Base-by-base conservation (phyloP, 306 rosid species). In the Fragaria iinumae region DNA sequence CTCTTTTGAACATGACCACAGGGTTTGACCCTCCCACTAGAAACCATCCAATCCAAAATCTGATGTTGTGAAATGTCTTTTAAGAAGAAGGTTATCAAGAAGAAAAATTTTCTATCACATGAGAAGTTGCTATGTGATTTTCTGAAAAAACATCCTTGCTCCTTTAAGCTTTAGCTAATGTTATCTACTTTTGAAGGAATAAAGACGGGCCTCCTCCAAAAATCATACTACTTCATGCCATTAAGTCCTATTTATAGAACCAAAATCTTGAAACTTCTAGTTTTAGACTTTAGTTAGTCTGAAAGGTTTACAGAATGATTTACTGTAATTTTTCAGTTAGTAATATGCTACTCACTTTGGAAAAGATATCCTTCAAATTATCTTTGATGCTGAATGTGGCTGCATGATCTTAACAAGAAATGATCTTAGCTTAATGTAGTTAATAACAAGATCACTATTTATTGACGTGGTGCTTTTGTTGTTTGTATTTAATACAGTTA, bases 401-500 rank as follows among this genome's bases (percentile, higher is more conserved):
- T 9, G 67, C 67, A 1, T 56, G 53, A 11, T 8, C 25, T 21
- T 39, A 1, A 48, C 4, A 14, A 41, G 27, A 39, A 25, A 20
- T 25, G 11, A 23, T 57, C 34, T 65, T 39, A 1, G 38, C 39
- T n/a, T 25, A 55, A 38, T 38, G 23, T 21, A 53, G 53, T 56
- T 49, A 39, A 16, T 57, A 73, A 57, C 23, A 57, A n/a, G 41
- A 57, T 59, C 27, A 23, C 55, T 56, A 73, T 8, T 39, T 53
- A 3, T 64, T 65, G 39, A 65, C 59, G 67, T 49, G 6, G 69
- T 34, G 11, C 25, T 48, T 50, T 52, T 36, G 4, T 10, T 32
- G 34, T 74, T 29, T 72, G 76, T 27, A 75, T 69, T 8, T 71
- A 34, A 69, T 81, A 79, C 87, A 81, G 83, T 74, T 88, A 84